Conservation (phyloP, 306 rosid species). For the Quercus suber region DNA sequence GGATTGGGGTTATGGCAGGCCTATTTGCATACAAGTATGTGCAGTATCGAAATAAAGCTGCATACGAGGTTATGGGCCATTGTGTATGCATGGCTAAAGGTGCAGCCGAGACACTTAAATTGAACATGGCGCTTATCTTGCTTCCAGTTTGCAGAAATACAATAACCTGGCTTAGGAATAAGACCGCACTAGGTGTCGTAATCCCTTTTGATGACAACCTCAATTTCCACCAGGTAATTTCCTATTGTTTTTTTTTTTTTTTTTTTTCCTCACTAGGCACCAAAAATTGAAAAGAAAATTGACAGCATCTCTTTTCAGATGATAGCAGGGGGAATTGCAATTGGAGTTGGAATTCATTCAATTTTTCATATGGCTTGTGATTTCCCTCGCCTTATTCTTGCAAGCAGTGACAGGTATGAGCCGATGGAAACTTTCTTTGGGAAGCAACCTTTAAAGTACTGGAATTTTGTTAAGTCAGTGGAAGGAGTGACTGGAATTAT, state of each 20-base stretch:
- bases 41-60: constrained; percentile 39
- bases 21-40: constrained; percentile 45
- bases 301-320: not conserved
- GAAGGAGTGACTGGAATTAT: constrained; percentile 61
- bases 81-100: constrained; percentile 77
- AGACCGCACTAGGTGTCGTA: constrained; percentile 41
- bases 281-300: not conserved
- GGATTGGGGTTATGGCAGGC: constrained; percentile 48
- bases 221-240: constrained; percentile 54
- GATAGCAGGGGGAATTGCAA: constrained; percentile 36
- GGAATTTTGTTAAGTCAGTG: constrained; percentile 55
- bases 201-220: constrained; percentile 64
- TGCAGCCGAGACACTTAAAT: constrained; percentile 65
- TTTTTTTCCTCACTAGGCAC: not conserved
- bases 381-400: constrained; percentile 48
- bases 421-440: constrained; percentile 48
- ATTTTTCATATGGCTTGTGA: constrained; percentile 54
- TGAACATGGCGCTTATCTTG: constrained; percentile 63
- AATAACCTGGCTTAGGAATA: constrained; percentile 54
- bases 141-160: constrained; percentile 59
- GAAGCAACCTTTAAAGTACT: constrained; percentile 39
- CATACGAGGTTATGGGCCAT: constrained; percentile 50
- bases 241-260: not conserved
- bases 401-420: constrained; percentile 39
- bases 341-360: constrained; percentile 48